Percentiles rank a stretch among this genome's conserved stretches.
Evolutionary conservation across 306 rosid genomes (phyloP).

Genomic region (Pachyrhizus erosus): DNA sequence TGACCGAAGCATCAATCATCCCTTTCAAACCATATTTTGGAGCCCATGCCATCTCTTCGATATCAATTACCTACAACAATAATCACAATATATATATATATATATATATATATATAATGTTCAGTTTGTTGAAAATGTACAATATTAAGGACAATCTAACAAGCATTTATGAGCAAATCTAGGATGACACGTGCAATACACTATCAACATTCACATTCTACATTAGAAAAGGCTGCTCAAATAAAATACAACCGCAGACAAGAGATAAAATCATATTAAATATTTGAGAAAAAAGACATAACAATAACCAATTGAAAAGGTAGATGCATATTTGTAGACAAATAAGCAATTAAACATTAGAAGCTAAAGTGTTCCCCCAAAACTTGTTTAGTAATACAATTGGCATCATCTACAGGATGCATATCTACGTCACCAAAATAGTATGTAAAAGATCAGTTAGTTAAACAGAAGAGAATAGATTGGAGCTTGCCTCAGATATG

Average conservation of each 20-base stretch:
- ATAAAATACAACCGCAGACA: slow-evolving; percentile 5
- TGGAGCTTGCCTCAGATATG: slow-evolving; percentile 82
- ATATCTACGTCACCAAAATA: slow-evolving; percentile 4
- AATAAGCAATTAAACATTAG: slow-evolving; percentile 11
- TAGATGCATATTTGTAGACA: slow-evolving; percentile 2
- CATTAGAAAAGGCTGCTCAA: slow-evolving; percentile 5
- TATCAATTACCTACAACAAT: slow-evolving; percentile 80
- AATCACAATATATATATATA: slow-evolving; percentile 22
- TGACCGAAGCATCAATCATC: slow-evolving; percentile 93
- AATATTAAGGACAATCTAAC: slow-evolving; percentile 21
- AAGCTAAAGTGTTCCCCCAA: neutral
- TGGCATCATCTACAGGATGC: slow-evolving; percentile 31
- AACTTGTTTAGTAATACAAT: neutral
- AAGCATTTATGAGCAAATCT: slow-evolving; percentile 17
- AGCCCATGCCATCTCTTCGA: slow-evolving; percentile 99
- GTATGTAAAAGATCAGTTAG: slow-evolving; percentile 10
- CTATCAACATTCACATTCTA: slow-evolving; percentile 4
- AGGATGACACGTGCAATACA: slow-evolving; percentile 24
- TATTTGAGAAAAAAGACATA: neutral
- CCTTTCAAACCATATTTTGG: slow-evolving; percentile 96
- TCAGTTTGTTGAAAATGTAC: neutral
- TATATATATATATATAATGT: slow-evolving; percentile 19
- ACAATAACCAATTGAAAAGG: slow-evolving; percentile 19
- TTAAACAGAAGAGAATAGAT: slow-evolving; percentile 8
- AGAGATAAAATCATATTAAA: slow-evolving; percentile 18